phyloP scores from a whole-genome alignment of 1,284 basidiomycete species.

The Apiotrichum montevideense region DNA sequence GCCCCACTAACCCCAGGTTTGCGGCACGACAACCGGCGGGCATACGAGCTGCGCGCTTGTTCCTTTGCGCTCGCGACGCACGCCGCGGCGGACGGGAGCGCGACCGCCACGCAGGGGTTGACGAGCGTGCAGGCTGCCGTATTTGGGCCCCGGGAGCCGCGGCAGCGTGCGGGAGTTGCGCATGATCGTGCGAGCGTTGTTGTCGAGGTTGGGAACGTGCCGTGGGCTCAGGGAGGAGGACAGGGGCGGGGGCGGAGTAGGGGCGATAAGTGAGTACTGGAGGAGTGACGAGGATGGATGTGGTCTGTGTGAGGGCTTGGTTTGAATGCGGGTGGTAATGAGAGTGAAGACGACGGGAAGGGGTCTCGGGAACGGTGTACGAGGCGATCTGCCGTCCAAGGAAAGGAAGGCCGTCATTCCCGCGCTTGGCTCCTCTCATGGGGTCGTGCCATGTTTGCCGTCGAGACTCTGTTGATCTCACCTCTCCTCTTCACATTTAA shows the following conservation, averaged over 20 bases:
- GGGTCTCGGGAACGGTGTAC: not conserved
- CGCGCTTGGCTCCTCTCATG: no score
- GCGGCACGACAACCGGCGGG: slow-evolving; percentile 83
- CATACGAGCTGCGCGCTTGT: slow-evolving; percentile 81
- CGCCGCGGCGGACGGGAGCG: slow-evolving; percentile 73
- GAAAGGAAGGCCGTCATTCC: no score
- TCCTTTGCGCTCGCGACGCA: slow-evolving; percentile 70
- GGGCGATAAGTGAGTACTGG: slow-evolving; percentile 75
- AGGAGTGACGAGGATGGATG: not conserved
- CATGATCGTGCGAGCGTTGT: slow-evolving; percentile 78
- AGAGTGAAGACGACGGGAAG: not conserved
- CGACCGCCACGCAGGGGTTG: slow-evolving; percentile 77
- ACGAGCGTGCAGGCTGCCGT: slow-evolving; percentile 81
- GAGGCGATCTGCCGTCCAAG: no score
- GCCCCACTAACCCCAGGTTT: slow-evolving; percentile 38
- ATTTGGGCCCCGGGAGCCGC: slow-evolving; percentile 85
- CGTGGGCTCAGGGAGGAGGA: slow-evolving; percentile 75
- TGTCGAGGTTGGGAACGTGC: slow-evolving; percentile 75
- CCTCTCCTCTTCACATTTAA: not conserved
- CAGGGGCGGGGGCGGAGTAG: slow-evolving; percentile 53
- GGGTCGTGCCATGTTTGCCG: not conserved
- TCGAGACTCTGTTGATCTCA: not conserved
- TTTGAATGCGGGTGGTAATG: no score
- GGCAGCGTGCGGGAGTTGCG: slow-evolving; percentile 62
- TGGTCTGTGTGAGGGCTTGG: not conserved